These are phyloP conservation scores for Starmerella bacillaris DNA, from an alignment of 805 yeast species.

Conservation along the genomic window DNA sequence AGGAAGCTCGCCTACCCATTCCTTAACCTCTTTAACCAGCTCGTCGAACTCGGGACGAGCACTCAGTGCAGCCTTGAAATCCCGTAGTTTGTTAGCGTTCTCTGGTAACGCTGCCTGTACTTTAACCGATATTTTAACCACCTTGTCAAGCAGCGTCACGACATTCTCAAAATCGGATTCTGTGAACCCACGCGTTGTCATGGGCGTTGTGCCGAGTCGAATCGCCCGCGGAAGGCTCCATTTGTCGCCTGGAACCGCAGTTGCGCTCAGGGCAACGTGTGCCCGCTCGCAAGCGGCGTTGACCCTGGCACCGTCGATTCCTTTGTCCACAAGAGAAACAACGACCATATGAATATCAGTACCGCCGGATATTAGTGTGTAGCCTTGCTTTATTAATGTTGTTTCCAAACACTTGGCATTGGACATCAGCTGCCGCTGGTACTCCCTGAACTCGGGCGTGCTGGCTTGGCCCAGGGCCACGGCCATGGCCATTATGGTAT, in stretches of 20 bases:
- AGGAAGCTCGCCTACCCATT: slow-evolving; percentile 15
- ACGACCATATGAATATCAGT: slow-evolving; percentile 95
- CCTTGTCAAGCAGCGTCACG: slow-evolving; percentile 58
- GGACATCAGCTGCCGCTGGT: slow-evolving; percentile 70
- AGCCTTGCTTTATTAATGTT: slow-evolving; percentile 53
- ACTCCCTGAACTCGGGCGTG: slow-evolving; percentile 74
- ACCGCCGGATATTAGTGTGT: slow-evolving; percentile 77
- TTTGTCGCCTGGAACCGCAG: slow-evolving; percentile 94
- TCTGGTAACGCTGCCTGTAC: slow-evolving; percentile 67
- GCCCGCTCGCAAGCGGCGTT: slow-evolving; percentile 87
- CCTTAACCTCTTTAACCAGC: slow-evolving; percentile 14
- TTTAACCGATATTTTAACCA: slow-evolving; percentile 55
- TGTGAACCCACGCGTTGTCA: slow-evolving; percentile 92
- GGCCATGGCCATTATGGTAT: slow-evolving; percentile 91
- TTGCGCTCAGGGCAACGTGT: slow-evolving; percentile 89
- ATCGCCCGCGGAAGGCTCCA: slow-evolving; percentile 93
- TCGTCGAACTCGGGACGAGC: slow-evolving; percentile 17
- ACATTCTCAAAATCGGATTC: slow-evolving; percentile 69
- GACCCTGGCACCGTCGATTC: slow-evolving; percentile 89
- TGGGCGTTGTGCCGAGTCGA: slow-evolving; percentile 95
- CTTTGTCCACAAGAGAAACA: slow-evolving; percentile 59
- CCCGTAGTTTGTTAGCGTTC: slow-evolving; percentile 87
- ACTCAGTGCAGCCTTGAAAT: slow-evolving; percentile 69
- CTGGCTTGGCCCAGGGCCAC: slow-evolving; percentile 90
- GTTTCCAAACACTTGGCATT: slow-evolving; percentile 71